Percentiles rank a stretch among this genome's conserved stretches.
Evolutionary conservation across 352 stramenopile species (phyloP).

Genomic region (Phytophthora capsici): DNA sequence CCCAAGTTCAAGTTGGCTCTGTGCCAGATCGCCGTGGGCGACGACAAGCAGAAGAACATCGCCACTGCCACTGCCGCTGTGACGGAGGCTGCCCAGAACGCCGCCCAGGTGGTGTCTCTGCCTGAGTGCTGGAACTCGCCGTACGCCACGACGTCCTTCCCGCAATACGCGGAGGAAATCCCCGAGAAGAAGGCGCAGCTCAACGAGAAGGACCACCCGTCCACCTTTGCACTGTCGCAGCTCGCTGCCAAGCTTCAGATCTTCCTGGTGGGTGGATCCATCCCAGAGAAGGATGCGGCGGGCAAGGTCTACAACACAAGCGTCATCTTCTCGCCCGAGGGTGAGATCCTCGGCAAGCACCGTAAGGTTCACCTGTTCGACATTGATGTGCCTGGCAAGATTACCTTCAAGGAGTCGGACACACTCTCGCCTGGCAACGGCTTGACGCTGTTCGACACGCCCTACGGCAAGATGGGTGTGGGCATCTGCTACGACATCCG

Average conservation of each 20-base stretch:
- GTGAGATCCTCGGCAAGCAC: conserved; percentile 97
- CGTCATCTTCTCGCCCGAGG: conserved; percentile 94
- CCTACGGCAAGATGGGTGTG: conserved; percentile 95
- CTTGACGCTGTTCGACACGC: conserved; percentile 88
- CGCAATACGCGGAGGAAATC: conserved; percentile 97
- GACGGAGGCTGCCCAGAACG: conserved; percentile 71
- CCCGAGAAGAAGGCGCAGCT: conserved; percentile 73
- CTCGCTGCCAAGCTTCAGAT: conserved; percentile 90
- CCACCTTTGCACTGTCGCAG: conserved; percentile 88
- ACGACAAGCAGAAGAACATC: conserved; percentile 88
- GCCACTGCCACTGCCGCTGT: conserved; percentile 73
- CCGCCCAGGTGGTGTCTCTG: conserved; percentile 90
- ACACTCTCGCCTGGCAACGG: conserved; percentile 95
- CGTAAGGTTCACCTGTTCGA: conserved; percentile 99
- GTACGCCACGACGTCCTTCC: conserved; percentile 98
- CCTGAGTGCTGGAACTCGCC: conserved; percentile 97
- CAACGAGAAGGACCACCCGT: conserved; percentile 75
- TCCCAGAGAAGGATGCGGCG: conserved; percentile 90
- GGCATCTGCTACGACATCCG: conserved; percentile 99
- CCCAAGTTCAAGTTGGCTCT: conserved; percentile 93
- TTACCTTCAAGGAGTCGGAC: conserved; percentile 99
- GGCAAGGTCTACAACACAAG: conserved; percentile 99
- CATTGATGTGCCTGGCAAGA: conserved; percentile 99
- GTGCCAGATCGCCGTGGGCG: conserved; percentile 95
- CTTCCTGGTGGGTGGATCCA: conserved; percentile 98